Conservation (phyloP, 2,329 filamentous ascomycete species). For the Verticillium nubilum region DNA sequence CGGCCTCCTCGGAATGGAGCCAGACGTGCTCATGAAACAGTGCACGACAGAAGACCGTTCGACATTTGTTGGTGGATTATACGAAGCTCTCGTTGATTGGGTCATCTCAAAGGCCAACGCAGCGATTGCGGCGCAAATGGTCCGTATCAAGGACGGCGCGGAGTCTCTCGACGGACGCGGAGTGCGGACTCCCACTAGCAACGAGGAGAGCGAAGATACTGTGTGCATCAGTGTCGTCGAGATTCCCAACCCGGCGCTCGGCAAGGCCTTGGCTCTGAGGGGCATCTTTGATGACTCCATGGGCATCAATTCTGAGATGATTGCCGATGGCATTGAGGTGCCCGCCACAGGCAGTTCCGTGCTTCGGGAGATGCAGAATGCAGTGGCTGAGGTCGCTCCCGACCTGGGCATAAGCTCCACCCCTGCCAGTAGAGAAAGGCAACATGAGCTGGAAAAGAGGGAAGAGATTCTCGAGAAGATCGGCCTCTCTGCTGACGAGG, state of each 20-base stretch:
- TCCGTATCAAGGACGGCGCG: slow-evolving; percentile 57
- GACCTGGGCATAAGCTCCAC: slow-evolving; percentile 73
- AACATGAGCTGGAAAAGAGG: slow-evolving; percentile 73
- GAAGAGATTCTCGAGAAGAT: slow-evolving; percentile 84
- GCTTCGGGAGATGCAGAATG: slow-evolving; percentile 78
- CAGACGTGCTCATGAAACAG: slow-evolving; percentile 71
- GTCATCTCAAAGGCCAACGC: slow-evolving; percentile 85
- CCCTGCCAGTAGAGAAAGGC: slow-evolving; percentile 63
- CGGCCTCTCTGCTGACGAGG: slow-evolving; percentile 72
- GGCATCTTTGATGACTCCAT: slow-evolving; percentile 88
- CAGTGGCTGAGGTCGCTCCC: slow-evolving; percentile 68
- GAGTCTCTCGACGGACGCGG: slow-evolving; percentile 62
- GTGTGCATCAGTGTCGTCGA: slow-evolving; percentile 88
- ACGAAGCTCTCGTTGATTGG: slow-evolving; percentile 94
- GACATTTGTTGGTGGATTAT: slow-evolving; percentile 77
- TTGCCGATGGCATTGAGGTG: slow-evolving; percentile 84
- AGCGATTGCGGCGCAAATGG: slow-evolving; percentile 72
- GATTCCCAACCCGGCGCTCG: slow-evolving; percentile 71
- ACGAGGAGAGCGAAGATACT: slow-evolving; percentile 72
- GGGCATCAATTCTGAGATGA: slow-evolving; percentile 97
- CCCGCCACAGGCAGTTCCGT: slow-evolving; percentile 72
- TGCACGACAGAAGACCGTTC: slow-evolving; percentile 81
- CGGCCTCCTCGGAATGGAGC: slow-evolving; percentile 78
- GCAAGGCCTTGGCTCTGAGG: slow-evolving; percentile 83
- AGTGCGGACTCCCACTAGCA: slow-evolving; percentile 58